Percentiles rank a stretch among this genome's conserved stretches.
phyloP scores from a whole-genome alignment of 495 filamentous ascomycete species.

The Rhizodiscina lignyota region DNA sequence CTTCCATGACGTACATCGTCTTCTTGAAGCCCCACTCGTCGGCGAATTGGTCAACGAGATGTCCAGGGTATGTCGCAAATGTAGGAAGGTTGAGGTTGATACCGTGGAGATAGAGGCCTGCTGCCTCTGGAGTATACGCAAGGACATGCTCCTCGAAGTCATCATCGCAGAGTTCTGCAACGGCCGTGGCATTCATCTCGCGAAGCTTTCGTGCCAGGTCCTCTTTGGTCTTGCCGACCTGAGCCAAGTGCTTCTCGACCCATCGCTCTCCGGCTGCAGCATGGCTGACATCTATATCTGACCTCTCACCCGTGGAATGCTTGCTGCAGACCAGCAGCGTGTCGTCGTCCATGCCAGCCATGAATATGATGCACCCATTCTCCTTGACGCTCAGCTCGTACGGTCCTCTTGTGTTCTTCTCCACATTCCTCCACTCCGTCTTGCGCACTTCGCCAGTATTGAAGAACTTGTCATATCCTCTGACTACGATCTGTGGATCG shows the following conservation, averaged over 20 bases:
- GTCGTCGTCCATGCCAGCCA: slow-evolving; percentile 75
- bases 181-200: slow-evolving; percentile 72
- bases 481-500: slow-evolving; percentile 56
- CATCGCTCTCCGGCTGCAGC: slow-evolving; percentile 71
- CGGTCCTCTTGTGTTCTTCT: slow-evolving; percentile 60
- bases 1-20: slow-evolving; percentile 60
- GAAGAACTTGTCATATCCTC: slow-evolving; percentile 99
- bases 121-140: slow-evolving; percentile 65
- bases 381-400: slow-evolving; percentile 96
- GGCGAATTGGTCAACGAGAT: slow-evolving; percentile 72
- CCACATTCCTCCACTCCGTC: slow-evolving; percentile 70
- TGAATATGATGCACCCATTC: slow-evolving; percentile 98
- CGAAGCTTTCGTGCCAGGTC: slow-evolving; percentile 64
- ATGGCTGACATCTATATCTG: slow-evolving; percentile 57
- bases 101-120: slow-evolving; percentile 88
- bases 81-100: slow-evolving; percentile 86
- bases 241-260: slow-evolving; percentile 61
- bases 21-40: slow-evolving; percentile 90
- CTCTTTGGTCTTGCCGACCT: slow-evolving; percentile 54
- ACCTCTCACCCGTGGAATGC: slow-evolving; percentile 72
- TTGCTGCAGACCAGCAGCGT: slow-evolving; percentile 92
- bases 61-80: slow-evolving; percentile 68
- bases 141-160: slow-evolving; percentile 93
- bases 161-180: slow-evolving; percentile 95
- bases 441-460: slow-evolving; percentile 64